These are phyloP conservation scores for Suhomyces bokatorum DNA, from an alignment of 1,139 yeast genomes.

Conservation along the genomic window DNA sequence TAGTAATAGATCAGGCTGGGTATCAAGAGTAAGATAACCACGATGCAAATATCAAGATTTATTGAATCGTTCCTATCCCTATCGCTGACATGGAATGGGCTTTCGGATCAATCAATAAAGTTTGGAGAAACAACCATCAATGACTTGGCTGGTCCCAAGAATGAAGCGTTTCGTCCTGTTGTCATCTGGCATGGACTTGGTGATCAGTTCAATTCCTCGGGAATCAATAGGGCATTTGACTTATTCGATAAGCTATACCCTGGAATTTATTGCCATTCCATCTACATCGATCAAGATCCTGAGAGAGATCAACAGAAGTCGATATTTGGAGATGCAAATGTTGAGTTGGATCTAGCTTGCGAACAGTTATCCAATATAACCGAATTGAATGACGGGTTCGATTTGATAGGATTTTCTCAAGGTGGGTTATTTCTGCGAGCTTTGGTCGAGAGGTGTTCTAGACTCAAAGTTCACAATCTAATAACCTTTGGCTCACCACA, in stretches of 20 bases:
- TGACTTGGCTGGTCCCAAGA: neutral
- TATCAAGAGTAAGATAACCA: neutral
- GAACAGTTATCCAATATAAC: constrained; percentile 39
- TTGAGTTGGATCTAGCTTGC: constrained; percentile 39
- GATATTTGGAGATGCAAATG: constrained; percentile 60
- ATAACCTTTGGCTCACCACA: constrained; percentile 85
- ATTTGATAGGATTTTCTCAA: constrained; percentile 79
- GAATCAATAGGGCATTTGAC: constrained; percentile 51
- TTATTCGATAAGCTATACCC: constrained; percentile 50
- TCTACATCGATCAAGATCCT: constrained; percentile 51
- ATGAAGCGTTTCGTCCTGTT: constrained; percentile 42
- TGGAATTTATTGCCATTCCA: constrained; percentile 51
- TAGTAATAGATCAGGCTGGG: no score
- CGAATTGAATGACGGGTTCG: constrained; percentile 56
- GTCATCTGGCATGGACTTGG: constrained; percentile 89
- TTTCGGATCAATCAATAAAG: neutral
- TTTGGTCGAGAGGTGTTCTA: constrained; percentile 56
- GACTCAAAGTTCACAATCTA: constrained; percentile 51
- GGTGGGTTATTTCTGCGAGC: constrained; percentile 77
- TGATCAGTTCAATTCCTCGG: constrained; percentile 65
- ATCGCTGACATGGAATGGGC: neutral
- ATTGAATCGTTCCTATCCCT: neutral
- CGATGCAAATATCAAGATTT: neutral
- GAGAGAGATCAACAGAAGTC: constrained; percentile 55
- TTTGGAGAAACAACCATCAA: neutral